Percentiles rank a stretch among this genome's conserved stretches.
Evolutionary conservation across 208 protist species (phyloP).

Genomic region (Trypanosoma platydactyli): DNA sequence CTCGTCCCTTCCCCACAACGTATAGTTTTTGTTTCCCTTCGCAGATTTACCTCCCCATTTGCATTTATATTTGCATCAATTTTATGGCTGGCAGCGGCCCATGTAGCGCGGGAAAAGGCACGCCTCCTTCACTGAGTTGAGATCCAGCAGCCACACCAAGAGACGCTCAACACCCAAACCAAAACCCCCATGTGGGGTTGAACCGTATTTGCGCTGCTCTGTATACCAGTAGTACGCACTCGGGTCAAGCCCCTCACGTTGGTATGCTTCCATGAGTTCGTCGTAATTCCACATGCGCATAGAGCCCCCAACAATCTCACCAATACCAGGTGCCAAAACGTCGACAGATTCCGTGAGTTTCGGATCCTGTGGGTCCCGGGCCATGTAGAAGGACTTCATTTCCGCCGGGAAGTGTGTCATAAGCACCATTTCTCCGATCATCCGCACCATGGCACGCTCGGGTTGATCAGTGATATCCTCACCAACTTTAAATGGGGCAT

Average conservation of each 20-base stretch:
- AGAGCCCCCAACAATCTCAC: constrained; percentile 98
- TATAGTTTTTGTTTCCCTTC: constrained; percentile 1
- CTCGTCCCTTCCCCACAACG: not conserved
- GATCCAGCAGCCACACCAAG: constrained; percentile 95
- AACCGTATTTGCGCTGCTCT: constrained; percentile 97
- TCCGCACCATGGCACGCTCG: constrained; percentile 97
- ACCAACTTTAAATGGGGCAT: constrained; percentile 90
- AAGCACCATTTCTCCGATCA: constrained; percentile 96
- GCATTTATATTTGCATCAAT: not conserved
- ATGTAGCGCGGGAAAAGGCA: constrained; percentile 97
- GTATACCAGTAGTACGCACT: constrained; percentile 98
- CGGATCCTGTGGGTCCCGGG: constrained; percentile 76
- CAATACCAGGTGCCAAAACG: constrained; percentile 97
- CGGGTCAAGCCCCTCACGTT: constrained; percentile 94
- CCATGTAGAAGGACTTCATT: constrained; percentile 99
- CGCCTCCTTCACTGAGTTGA: constrained; percentile 96
- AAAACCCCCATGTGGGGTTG: constrained; percentile 97
- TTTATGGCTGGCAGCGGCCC: constrained; percentile 95
- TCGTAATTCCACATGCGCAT: constrained; percentile 97
- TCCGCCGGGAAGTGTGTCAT: constrained; percentile 96
- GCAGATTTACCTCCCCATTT: not conserved
- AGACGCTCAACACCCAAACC: constrained; percentile 98
- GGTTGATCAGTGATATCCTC: constrained; percentile 98
- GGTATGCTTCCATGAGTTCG: constrained; percentile 93
- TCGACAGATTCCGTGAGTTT: constrained; percentile 95